These are phyloP conservation scores for Haemoproteus tartakovskyi DNA, from an alignment of 169 alveolate genomes.

Conservation along the genomic window DNA sequence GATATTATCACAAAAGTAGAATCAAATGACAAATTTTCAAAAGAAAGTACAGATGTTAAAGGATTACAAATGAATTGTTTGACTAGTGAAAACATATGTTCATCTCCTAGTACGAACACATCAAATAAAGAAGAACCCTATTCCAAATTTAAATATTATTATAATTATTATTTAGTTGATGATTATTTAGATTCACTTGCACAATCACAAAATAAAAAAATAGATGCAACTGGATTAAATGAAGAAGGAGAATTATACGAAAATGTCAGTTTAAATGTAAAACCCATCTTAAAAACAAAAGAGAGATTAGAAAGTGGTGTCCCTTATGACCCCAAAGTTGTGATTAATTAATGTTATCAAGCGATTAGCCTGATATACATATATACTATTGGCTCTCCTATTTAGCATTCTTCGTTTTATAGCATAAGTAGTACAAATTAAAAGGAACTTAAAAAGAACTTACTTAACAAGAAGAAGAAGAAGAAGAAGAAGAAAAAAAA, in stretches of 20 bases:
- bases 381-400: too few species aligned
- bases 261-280: constrained; percentile 46
- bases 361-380: not conserved
- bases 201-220: constrained; percentile 33
- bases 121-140: constrained; percentile 15
- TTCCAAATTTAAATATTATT: constrained; percentile 51
- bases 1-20: not conserved
- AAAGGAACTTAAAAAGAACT: too few species aligned
- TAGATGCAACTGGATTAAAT: constrained; percentile 56
- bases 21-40: not conserved
- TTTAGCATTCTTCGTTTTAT: too few species aligned
- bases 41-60: not conserved
- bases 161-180: constrained; percentile 61
- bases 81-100: not conserved
- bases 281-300: constrained; percentile 35
- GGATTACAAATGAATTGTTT: not conserved
- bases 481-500: too few species aligned
- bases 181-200: constrained; percentile 46
- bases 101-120: not conserved
- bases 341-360: constrained; percentile 11
- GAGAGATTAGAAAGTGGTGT: constrained; percentile 52
- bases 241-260: constrained; percentile 59
- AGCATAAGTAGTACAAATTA: too few species aligned
- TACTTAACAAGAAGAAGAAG: too few species aligned
- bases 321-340: constrained; percentile 40